These are phyloP conservation scores for Aspergillus pseudoterreus DNA, from an alignment of 2,329 filamentous ascomycete species.

Conservation along the genomic window DNA sequence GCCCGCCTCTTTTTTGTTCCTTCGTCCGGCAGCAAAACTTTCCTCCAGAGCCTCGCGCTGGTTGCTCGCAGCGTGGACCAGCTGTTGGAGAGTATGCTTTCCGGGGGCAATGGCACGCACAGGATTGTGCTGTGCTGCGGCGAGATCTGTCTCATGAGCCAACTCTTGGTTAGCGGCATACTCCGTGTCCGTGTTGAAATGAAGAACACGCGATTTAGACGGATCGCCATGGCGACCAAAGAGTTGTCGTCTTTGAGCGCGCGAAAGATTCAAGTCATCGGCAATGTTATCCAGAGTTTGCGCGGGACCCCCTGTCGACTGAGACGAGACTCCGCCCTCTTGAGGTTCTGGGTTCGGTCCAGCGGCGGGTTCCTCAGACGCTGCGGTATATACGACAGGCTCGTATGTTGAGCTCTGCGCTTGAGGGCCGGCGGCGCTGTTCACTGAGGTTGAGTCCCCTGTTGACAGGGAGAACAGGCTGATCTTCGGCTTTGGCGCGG, in stretches of 20 bases:
- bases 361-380: slow-evolving; percentile 16
- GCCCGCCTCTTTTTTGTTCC: slow-evolving; percentile 76
- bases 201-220: slow-evolving; percentile 65
- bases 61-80: slow-evolving; percentile 76
- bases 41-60: slow-evolving; percentile 89
- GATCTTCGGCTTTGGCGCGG: slow-evolving; percentile 39
- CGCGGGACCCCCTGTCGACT: slow-evolving; percentile 10
- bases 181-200: slow-evolving; percentile 85
- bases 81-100: slow-evolving; percentile 83
- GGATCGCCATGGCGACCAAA: slow-evolving; percentile 64
- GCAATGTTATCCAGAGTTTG: slow-evolving; percentile 69
- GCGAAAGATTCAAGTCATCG: slow-evolving; percentile 72
- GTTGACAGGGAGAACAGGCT: slow-evolving; percentile 42
- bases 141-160: slow-evolving; percentile 56
- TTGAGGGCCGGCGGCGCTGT: slow-evolving; percentile 4
- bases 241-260: slow-evolving; percentile 73
- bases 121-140: slow-evolving; percentile 66
- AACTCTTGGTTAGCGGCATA: slow-evolving; percentile 81
- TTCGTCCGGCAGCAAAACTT: slow-evolving; percentile 77
- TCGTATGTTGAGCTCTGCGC: slow-evolving; percentile 30
- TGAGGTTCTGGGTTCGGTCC: slow-evolving; percentile 15
- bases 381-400: slow-evolving; percentile 38
- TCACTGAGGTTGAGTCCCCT: slow-evolving; percentile 18
- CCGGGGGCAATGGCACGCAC: slow-evolving; percentile 78
- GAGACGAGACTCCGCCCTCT: neutral